A percentile compares a stretch with the other conserved stretches of the same genome.
Evolutionary conservation across 108 stramenopile genomes (phyloP).

Genomic region (Skeletonema marinoi): DNA sequence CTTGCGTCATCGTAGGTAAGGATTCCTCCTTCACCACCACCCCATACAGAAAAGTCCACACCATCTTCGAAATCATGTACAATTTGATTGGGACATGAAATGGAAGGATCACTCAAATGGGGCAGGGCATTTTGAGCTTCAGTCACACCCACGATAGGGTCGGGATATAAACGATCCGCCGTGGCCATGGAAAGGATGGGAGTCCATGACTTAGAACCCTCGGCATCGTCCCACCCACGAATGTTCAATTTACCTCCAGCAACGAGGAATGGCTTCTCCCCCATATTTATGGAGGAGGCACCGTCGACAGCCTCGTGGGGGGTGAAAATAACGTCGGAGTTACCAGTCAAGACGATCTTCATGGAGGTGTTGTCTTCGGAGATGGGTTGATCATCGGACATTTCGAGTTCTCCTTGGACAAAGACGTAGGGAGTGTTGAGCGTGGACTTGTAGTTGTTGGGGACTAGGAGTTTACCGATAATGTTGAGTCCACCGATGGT

Average conservation of each 20-base stretch:
- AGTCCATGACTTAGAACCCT: conserved; percentile 27
- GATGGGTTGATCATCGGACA: conserved; percentile 47
- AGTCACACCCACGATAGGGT: conserved; percentile 1
- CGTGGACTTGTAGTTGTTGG: conserved; percentile 40
- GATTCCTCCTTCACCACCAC: conserved; percentile 33
- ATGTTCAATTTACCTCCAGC: conserved; percentile 66
- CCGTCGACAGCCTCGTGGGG: conserved; percentile 38
- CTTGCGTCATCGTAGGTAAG: conserved; percentile 14
- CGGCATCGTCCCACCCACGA: conserved; percentile 36
- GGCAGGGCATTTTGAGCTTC: neutral
- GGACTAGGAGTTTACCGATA: conserved; percentile 56
- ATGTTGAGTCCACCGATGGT: conserved; percentile 55
- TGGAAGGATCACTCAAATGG: conserved; percentile 11
- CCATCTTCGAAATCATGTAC: conserved; percentile 26
- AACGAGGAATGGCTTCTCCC: conserved; percentile 63
- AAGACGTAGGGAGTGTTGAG: conserved; percentile 61
- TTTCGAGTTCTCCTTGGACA: conserved; percentile 72
- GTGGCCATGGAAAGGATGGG: conserved; percentile 23
- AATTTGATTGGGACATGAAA: conserved; percentile 24
- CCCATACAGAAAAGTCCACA: conserved; percentile 33
- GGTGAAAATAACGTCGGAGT: conserved; percentile 33
- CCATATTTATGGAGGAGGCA: conserved; percentile 47
- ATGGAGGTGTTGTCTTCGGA: conserved; percentile 48
- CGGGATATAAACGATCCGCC: conserved; percentile 13
- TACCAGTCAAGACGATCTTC: conserved; percentile 53